Conservation (phyloP, 106 monocot genomes). For the Xerophyta viscosa region DNA sequence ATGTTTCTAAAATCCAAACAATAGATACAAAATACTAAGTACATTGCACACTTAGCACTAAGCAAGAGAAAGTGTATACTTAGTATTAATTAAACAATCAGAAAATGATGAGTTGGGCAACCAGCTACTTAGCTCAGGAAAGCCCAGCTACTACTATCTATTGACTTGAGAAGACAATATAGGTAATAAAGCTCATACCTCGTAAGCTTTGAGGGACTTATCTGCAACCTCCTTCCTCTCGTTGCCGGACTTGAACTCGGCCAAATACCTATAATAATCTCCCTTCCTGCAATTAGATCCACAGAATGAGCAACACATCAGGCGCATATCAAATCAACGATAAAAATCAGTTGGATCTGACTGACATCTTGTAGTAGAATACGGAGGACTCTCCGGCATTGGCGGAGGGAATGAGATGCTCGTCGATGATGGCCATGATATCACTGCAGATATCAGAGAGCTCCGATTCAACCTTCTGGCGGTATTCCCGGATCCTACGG, state of each 20-base stretch:
- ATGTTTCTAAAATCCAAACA: too few relatives aligned
- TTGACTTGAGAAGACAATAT: too few relatives aligned
- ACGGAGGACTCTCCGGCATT: constrained; percentile 37
- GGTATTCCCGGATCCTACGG: constrained; percentile 27
- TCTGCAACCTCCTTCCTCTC: constrained; percentile 52
- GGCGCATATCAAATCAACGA: too few relatives aligned
- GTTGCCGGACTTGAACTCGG: constrained; percentile 49
- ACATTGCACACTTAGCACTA: too few relatives aligned
- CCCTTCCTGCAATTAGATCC: constrained; percentile 48
- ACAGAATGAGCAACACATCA: too few relatives aligned
- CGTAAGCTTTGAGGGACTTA: constrained; percentile 52
- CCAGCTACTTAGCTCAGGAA: too few relatives aligned
- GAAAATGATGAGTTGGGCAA: too few relatives aligned
- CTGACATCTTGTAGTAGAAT: constrained; percentile 71
- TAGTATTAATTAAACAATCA: too few relatives aligned
- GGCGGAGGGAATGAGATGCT: constrained; percentile 52
- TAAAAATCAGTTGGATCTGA: not conserved
- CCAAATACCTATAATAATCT: constrained; percentile 44
- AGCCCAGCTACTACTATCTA: too few relatives aligned
- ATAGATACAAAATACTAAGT: too few relatives aligned
- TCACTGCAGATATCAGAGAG: constrained; percentile 35
- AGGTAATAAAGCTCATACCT: constrained; percentile 22
- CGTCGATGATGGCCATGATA: constrained; percentile 48
- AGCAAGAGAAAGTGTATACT: too few relatives aligned
- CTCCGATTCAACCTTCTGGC: constrained; percentile 39